Evolutionary conservation across 2,329 filamentous ascomycete genomes (phyloP).

Genomic region (Intubia oerlemansii): DNA sequence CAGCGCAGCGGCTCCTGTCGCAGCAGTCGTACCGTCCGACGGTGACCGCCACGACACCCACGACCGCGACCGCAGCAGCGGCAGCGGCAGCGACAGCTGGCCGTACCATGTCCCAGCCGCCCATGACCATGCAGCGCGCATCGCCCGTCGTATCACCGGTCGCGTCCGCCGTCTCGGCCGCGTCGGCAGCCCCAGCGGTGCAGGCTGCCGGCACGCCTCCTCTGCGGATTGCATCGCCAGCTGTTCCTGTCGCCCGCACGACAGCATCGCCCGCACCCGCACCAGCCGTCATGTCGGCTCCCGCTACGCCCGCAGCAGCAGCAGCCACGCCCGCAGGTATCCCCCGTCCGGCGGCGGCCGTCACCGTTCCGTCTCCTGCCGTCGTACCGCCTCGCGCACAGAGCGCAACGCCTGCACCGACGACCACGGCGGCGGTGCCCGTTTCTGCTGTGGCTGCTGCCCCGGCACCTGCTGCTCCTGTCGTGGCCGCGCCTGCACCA

Average conservation of each 20-base stretch:
- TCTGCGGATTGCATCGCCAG: too few relatives aligned
- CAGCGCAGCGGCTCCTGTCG: slow-evolving; percentile 1
- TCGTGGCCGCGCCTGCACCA: neutral
- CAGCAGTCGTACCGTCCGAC: neutral
- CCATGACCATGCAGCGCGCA: too few relatives aligned
- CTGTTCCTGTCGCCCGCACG: too few relatives aligned
- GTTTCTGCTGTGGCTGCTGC: too few relatives aligned
- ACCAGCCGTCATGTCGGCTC: neutral
- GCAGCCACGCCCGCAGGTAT: neutral
- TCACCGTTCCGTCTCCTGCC: neutral
- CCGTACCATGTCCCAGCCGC: too few relatives aligned
- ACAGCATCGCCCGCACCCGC: too few relatives aligned
- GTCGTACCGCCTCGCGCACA: neutral
- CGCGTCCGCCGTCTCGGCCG: neutral
- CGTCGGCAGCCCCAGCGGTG: neutral
- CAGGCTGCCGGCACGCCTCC: too few relatives aligned
- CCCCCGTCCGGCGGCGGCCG: neutral
- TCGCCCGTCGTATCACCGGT: neutral
- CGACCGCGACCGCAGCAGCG: too few relatives aligned
- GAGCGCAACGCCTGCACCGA: neutral
- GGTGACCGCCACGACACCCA: too few relatives aligned
- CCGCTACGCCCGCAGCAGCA: neutral
- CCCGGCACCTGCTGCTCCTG: neutral
- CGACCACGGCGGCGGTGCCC: neutral
- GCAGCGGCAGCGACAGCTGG: neutral